Base-by-base conservation (phyloP, 2,329 filamentous ascomycete species). In the Ophiostoma angusticollis region DNA sequence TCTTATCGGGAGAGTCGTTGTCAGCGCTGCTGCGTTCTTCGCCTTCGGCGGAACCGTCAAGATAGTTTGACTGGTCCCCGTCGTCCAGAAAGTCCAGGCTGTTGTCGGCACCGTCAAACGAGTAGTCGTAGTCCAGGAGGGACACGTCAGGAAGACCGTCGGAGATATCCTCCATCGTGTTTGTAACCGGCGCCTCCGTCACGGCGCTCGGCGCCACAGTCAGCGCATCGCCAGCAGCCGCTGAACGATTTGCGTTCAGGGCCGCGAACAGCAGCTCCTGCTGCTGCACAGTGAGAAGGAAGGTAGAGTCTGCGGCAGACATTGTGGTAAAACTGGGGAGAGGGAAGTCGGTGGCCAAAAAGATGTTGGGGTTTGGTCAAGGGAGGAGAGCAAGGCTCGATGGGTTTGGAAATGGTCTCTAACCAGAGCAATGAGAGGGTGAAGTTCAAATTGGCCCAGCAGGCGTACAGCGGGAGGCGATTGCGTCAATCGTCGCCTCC, bases 61-160 rank as follows among this genome's bases (percentile, higher is more conserved):
- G 80, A 17, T 89, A 61, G 42, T 84, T 70, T 40, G 71, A 67
- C 27, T 77, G 69, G 43, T 74, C 64, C 37, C 51, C 55, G 35
- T 65, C 59, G 45, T 62, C 62, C 34, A 69, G 66, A 40, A 87
- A 87, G 50, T 86, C 82, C 55, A 85, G 87, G 54, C 68, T 78
- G 25, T 71, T 72, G 52, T 87, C 82, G 43, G 44, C 39, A 8
- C 67, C 67, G 43, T 87, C 84, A 42, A 85, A 77, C 33, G 83
- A 78, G 47, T 82, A 79, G 48, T 82, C 78, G 51, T 86, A 91
- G 47, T 94, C 85, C 42, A 93, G 68, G 53, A 79, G 87, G 0
- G 87, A 85, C 47, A 81, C 91, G 35, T 86, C 81, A 23, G 85
- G 75, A 31, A 75, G 71, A 46, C 64, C 70, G 40, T 50, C 53